Base-by-base conservation (phyloP, 495 filamentous ascomycete species). In the Trichocladium antarcticum region DNA sequence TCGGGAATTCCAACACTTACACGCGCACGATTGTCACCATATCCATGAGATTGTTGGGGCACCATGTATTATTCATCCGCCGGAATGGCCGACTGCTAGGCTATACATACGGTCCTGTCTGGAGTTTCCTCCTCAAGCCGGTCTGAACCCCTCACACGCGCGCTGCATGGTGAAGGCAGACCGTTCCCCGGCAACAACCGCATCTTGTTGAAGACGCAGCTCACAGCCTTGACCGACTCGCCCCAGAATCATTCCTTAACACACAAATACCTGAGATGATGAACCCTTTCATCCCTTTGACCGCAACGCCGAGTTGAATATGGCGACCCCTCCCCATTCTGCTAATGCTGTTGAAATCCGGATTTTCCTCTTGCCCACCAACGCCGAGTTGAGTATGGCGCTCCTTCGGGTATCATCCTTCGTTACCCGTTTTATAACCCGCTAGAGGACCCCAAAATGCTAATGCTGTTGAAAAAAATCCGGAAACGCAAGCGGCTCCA, bases 381-480 rank as follows among this genome's bases (percentile, higher is more conserved):
- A 64, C 61, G 61, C 61, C 61, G 51, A 56, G 61, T 64, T 64
- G 61, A 64, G 51, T 54, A 54, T 62, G 61, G 59, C 59, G 55
- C 55, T 50, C 35, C 43, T 59, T 54, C 52, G 51, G 61, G 61
- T 64, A 64, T 64, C 61, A 64, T 64, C 54, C 49, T 53, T 54
- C 50, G 49, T 62, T 51, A 32, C 54, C 57, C 55, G 41, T 53
- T 53, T 58, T 58, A 42, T 44, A 57, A 58, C 50, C 61, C 61
- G 57, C 55, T 56, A 57, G 53, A 59, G 40, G 48, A 59, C 59
- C 61, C 58, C 47, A 56, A 58, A 61, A 64, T 62, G 59, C 61
- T 61, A 53, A 64, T 62, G 59, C 57, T 64, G 61, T 64, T 64
- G 61, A 64, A 64, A 60, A 62, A 64, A 62, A 60, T 51, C 59